A percentile compares a stretch with the other conserved stretches of the same genome.
phyloP scores from a whole-genome alignment of 139 green algal species.

The Micractinium conductrix region DNA sequence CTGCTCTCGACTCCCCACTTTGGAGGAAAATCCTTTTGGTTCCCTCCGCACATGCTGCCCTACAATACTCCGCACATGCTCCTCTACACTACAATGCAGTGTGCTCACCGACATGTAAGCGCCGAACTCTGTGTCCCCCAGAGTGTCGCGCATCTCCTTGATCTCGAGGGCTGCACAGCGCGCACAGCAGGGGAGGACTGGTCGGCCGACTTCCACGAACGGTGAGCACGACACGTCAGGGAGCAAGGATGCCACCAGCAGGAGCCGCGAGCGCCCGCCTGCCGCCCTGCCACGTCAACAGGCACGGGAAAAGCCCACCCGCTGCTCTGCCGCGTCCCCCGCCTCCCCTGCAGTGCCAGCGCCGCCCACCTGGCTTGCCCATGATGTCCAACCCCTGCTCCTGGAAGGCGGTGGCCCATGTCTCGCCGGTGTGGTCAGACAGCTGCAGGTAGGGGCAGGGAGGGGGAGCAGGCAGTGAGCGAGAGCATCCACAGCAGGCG shows the following conservation, averaged over 20 bases:
- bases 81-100: background rate
- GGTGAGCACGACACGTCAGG: too few relatives aligned
- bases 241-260: too few relatives aligned
- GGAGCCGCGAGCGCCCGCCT: too few relatives aligned
- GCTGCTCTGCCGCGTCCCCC: background rate
- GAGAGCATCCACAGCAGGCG: too few relatives aligned
- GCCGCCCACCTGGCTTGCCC: slow-evolving; percentile 18
- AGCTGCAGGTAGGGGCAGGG: slow-evolving; percentile 22
- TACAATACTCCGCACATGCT: background rate
- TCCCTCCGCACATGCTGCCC: too few relatives aligned
- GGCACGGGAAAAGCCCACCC: too few relatives aligned
- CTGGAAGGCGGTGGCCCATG: slow-evolving; percentile 67
- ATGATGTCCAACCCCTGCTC: slow-evolving; percentile 59
- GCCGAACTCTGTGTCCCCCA: slow-evolving; percentile 16
- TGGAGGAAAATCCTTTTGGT: background rate
- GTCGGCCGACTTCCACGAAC: too few relatives aligned
- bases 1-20: too few relatives aligned
- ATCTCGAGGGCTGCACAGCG: slow-evolving; percentile 17
- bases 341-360: background rate
- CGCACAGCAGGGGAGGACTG: too few relatives aligned
- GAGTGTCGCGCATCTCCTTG: slow-evolving; percentile 11
- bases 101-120: slow-evolving; percentile 8
- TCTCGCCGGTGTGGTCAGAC: slow-evolving; percentile 59
- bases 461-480: background rate
- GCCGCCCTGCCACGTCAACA: too few relatives aligned